A percentile compares a stretch with the other conserved stretches of the same genome.
phyloP scores from a whole-genome alignment of 2,329 filamentous ascomycete species.

The Drechslerella dactyloides region DNA sequence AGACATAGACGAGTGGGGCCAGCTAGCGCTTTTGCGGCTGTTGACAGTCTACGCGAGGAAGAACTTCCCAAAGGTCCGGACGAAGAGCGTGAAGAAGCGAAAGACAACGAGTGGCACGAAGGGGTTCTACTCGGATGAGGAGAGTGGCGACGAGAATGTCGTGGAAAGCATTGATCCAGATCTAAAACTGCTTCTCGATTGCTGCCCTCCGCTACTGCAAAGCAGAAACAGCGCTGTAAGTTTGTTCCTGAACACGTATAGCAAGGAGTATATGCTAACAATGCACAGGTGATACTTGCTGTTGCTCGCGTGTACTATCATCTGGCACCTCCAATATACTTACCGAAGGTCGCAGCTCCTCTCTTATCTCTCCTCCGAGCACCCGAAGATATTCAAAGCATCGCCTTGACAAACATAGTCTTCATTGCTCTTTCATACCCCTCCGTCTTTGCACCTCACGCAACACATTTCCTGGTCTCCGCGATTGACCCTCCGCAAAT shows the following conservation, averaged over 20 bases:
- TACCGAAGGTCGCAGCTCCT: conserved; percentile 78
- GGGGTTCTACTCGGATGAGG: conserved; percentile 80
- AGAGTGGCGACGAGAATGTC: conserved; percentile 57
- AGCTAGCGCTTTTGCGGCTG: conserved; percentile 79
- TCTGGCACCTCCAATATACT: conserved; percentile 78
- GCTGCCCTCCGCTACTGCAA: conserved; percentile 82
- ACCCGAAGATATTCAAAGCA: conserved; percentile 83
- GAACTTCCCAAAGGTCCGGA: conserved; percentile 78
- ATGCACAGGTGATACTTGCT: conserved; percentile 72
- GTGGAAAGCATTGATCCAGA: conserved; percentile 74
- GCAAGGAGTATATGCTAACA: conserved; percentile 14
- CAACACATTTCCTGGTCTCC: conserved; percentile 86
- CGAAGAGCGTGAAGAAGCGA: conserved; percentile 64
- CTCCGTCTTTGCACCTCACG: conserved; percentile 81
- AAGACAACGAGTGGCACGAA: conserved; percentile 61
- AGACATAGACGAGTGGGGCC: conserved; percentile 99
- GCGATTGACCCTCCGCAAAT: conserved; percentile 79
- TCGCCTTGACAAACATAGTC: conserved; percentile 92
- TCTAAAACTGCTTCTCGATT: conserved; percentile 77
- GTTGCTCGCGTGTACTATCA: conserved; percentile 85
- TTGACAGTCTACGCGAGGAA: conserved; percentile 83
- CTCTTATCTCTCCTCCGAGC: conserved; percentile 83
- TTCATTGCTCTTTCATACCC: conserved; percentile 82
- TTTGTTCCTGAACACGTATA: not conserved
- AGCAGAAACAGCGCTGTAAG: conserved; percentile 83